Evolutionary conservation across 2,329 filamentous ascomycete species (phyloP), one percentile per base, ranked within the genome.

Genomic region (Diaporthe sp.): DNA sequence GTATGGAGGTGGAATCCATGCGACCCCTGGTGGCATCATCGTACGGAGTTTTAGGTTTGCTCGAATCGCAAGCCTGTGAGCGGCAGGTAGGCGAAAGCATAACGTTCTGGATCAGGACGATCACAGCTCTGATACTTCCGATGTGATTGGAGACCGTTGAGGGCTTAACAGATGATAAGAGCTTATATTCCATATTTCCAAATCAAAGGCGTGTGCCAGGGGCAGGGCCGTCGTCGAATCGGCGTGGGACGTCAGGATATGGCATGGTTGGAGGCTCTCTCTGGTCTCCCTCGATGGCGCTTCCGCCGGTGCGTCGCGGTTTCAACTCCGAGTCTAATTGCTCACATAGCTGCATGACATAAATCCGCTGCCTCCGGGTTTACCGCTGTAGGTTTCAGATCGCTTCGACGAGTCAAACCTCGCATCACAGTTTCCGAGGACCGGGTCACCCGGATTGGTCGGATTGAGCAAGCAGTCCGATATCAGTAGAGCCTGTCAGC

Each of bases 41-140:
- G 49, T 25, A 22, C 44, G 28, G 19, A 51, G 62, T 67, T 51
- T 67, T 37, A 34, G 44, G 62, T 67, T 51, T 67, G 22, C 62
- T 67, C 62, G 62, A 67, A 67, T 67, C 62, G 62, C 62, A 37
- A 34, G 62, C 28, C 62, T 49, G 28, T 13, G 42, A 37, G 42
- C 62, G 44, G 19, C 34, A 51, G 28, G 44, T n/a, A 34, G 62
- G 34, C 28, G 28, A 19, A 44, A 37, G 62, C 62, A 67, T 67
- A 44, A 51, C 22, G 62, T 67, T 51, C 44, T 51, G 44, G 62
- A 37, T n/a, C 62, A 51, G 62, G 62, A 49, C 28, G 44, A 67
- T 67, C 44, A 67, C 62, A 67, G 19, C 62, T 49, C 62, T 67
- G 62, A 67, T 67, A 67, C 62, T 37, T 67, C 62, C 44, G 62